Evolutionary conservation across 2,329 filamentous ascomycete genomes (phyloP).

Genomic region (Fusarium nygamai): DNA sequence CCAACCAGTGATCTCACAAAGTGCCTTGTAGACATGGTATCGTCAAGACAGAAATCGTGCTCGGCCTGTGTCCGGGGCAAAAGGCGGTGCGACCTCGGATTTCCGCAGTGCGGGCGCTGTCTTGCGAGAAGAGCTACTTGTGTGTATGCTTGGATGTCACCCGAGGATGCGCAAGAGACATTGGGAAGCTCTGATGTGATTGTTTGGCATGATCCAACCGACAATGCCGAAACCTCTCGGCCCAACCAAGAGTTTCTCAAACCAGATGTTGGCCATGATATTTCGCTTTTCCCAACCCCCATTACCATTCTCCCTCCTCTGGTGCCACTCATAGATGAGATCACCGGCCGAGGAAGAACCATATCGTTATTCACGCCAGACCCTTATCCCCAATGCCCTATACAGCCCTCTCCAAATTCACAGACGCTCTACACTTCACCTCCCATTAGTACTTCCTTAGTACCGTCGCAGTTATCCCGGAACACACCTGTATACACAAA

Average conservation of each 20-base stretch:
- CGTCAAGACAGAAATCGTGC: not conserved
- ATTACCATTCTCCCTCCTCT: not conserved
- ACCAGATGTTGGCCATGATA: not conserved
- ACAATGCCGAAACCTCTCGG: rapidly evolving
- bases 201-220: not conserved
- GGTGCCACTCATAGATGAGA: not conserved
- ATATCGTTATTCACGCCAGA: not conserved
- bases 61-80: not conserved
- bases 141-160: not conserved
- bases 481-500: not conserved
- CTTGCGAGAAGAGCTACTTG: not conserved
- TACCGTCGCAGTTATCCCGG: rapidly evolving
- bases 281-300: not conserved
- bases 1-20: not conserved
- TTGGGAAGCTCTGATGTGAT: rapidly evolving
- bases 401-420: rapidly evolving
- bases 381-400: rapidly evolving
- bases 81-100: not conserved
- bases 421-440: no score
- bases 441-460: rapidly evolving
- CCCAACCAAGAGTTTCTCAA: rapidly evolving
- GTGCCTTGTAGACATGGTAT: not conserved
- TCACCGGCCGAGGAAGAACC: not conserved
- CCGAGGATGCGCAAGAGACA: not conserved
- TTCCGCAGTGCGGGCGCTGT: not conserved